Percentiles rank a stretch among this genome's conserved stretches.
phyloP scores from a whole-genome alignment of 306 rosid species.

The Vicia villosa region DNA sequence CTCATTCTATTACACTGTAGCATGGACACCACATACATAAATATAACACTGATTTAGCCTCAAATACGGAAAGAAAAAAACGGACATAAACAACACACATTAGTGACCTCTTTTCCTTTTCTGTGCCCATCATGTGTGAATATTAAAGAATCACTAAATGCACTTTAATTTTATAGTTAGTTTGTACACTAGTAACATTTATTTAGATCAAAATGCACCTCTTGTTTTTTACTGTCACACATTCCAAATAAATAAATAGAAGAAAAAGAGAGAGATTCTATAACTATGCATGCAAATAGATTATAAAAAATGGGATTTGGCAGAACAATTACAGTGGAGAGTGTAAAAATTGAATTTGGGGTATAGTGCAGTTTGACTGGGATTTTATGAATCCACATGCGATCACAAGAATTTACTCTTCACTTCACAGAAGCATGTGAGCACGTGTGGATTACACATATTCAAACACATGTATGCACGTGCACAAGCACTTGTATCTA shows the following conservation, averaged over 20 bases:
- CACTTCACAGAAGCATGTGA: conserved; percentile 72
- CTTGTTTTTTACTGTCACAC: conserved; percentile 40
- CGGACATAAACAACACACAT: conserved; percentile 28
- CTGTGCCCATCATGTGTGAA: conserved; percentile 48
- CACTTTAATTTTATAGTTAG: conserved; percentile 34
- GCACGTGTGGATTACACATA: conserved; percentile 92
- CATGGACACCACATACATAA: background rate
- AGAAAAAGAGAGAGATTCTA: conserved; percentile 30
- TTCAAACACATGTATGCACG: conserved; percentile 96
- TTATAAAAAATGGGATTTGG: background rate
- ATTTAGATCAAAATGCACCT: conserved; percentile 33
- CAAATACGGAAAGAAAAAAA: conserved; percentile 38
- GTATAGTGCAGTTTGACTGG: conserved; percentile 57
- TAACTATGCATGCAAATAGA: conserved; percentile 35
- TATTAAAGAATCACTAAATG: conserved; percentile 37
- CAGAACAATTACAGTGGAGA: conserved; percentile 39
- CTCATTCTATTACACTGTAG: background rate
- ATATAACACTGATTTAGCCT: background rate
- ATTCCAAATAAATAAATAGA: background rate
- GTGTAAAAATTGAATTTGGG: conserved; percentile 51
- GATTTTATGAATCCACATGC: conserved; percentile 72
- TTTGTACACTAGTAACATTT: background rate
- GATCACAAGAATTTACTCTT: conserved; percentile 58
- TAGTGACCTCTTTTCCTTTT: conserved; percentile 35
- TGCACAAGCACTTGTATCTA: conserved; percentile 81